These are phyloP conservation scores for Exutisphaerella laricina DNA, from an alignment of 2,329 filamentous ascomycete species.

Conservation along the genomic window DNA sequence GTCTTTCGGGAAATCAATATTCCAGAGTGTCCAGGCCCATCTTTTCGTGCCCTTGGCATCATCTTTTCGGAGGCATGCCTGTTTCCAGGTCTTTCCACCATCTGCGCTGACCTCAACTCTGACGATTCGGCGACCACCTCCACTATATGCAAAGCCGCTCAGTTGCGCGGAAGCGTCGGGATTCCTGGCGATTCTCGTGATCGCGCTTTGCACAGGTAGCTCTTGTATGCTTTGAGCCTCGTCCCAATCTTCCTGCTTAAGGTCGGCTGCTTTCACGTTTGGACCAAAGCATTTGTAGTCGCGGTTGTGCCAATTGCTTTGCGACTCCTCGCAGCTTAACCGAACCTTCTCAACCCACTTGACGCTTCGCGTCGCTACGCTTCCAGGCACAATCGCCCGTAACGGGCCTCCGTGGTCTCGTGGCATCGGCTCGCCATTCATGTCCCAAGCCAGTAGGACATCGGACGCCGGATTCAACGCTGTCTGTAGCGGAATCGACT, in stretches of 20 bases:
- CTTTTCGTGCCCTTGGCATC: conserved; percentile 44
- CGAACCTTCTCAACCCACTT: conserved; percentile 59
- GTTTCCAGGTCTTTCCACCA: conserved; percentile 58
- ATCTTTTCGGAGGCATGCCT: conserved; percentile 55
- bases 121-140: conserved; percentile 59
- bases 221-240: conserved; percentile 60
- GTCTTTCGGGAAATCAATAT: conserved; percentile 39
- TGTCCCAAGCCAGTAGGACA: conserved; percentile 64
- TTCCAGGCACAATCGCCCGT: conserved; percentile 54
- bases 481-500: conserved; percentile 33
- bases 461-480: conserved; percentile 56
- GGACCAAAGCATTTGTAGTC: conserved; percentile 67
- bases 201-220: conserved; percentile 62
- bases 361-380: conserved; percentile 60
- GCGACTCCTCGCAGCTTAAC: conserved; percentile 60
- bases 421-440: conserved; percentile 62
- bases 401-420: conserved; percentile 62
- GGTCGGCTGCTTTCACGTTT: conserved; percentile 28
- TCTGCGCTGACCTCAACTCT: conserved; percentile 64
- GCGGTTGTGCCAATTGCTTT: conserved; percentile 59
- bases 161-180: conserved; percentile 33
- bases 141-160: conserved; percentile 62
- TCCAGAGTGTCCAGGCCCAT: conserved; percentile 63
- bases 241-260: conserved; percentile 54
- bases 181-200: conserved; percentile 42